These are phyloP conservation scores for Hevea brasiliensis DNA, from an alignment of 345 rosid genomes.

Conservation along the genomic window DNA sequence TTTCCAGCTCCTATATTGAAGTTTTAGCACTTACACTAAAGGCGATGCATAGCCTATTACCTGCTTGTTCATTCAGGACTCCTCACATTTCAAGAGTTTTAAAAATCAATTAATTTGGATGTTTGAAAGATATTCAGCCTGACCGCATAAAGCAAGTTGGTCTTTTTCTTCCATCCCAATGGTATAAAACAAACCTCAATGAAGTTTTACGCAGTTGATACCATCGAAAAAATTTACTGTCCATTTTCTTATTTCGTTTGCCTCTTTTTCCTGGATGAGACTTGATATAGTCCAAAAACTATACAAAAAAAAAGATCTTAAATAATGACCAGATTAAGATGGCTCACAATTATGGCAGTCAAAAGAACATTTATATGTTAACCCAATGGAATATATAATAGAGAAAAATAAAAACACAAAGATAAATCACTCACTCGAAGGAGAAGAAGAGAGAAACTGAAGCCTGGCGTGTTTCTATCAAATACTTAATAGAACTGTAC, in stretches of 20 bases:
- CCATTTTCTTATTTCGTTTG: background rate
- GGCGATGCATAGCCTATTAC: background rate
- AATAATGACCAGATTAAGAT: background rate
- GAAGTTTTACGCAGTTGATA: no score
- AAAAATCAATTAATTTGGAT: background rate
- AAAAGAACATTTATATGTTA: background rate
- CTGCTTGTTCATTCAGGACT: no score
- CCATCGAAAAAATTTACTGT: background rate
- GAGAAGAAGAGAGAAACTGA: constrained; percentile 92
- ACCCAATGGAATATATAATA: background rate
- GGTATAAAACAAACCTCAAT: no score
- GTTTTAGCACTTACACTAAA: background rate
- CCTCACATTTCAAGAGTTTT: background rate
- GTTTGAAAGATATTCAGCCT: background rate
- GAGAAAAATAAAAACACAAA: background rate
- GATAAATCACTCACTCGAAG: constrained; percentile 68
- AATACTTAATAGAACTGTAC: constrained; percentile 56
- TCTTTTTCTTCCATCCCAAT: no score
- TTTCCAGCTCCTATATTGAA: background rate
- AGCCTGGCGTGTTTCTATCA: constrained; percentile 65
- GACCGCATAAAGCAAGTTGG: no score
- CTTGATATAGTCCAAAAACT: background rate
- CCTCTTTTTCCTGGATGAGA: background rate
- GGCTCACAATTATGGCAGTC: background rate
- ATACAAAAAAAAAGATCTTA: background rate